Percentiles rank a stretch among this genome's conserved stretches.
These are phyloP conservation scores for Physaria fendleri DNA, from an alignment of 345 rosid genomes.

Conservation along the genomic window DNA sequence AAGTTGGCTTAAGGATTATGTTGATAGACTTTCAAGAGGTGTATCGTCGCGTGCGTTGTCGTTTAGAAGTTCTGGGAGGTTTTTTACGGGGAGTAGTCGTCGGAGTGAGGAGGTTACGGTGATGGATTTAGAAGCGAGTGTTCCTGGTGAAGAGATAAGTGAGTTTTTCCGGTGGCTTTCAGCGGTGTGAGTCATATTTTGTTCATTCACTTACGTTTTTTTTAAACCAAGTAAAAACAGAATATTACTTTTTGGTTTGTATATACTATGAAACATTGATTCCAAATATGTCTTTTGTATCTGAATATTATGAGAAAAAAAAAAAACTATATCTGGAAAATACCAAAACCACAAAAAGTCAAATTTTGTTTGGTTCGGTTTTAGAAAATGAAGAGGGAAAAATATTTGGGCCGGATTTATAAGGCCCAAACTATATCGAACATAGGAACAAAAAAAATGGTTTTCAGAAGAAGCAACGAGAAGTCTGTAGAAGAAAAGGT, in stretches of 20 bases:
- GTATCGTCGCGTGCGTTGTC: constrained; percentile 67
- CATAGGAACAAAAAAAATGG: not conserved
- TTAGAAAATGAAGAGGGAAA: not conserved
- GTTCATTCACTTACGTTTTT: constrained; percentile 2
- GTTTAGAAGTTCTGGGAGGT: constrained; percentile 71
- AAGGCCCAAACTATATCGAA: not conserved
- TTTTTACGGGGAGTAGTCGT: constrained; percentile 80
- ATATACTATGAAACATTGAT: no score
- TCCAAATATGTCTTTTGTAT: no score
- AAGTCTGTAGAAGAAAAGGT: not conserved
- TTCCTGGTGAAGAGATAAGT: constrained; percentile 80
- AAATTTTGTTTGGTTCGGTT: no score
- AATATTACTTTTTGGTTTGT: constrained; percentile 20
- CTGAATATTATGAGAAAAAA: not conserved
- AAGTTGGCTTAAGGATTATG: constrained; percentile 80
- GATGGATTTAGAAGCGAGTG: constrained; percentile 61
- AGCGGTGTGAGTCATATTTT: no score
- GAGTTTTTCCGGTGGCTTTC: constrained; percentile 91
- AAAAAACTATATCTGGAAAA: not conserved
- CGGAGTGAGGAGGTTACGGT: constrained; percentile 41
- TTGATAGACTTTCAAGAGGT: constrained; percentile 65
- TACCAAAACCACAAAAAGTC: not conserved
- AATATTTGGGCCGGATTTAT: not conserved
- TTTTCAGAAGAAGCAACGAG: not conserved
- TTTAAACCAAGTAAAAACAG: no score